Evolutionary conservation across 1,284 basidiomycete genomes (phyloP).

Genomic region (Phellopilus nigrolimitatus): DNA sequence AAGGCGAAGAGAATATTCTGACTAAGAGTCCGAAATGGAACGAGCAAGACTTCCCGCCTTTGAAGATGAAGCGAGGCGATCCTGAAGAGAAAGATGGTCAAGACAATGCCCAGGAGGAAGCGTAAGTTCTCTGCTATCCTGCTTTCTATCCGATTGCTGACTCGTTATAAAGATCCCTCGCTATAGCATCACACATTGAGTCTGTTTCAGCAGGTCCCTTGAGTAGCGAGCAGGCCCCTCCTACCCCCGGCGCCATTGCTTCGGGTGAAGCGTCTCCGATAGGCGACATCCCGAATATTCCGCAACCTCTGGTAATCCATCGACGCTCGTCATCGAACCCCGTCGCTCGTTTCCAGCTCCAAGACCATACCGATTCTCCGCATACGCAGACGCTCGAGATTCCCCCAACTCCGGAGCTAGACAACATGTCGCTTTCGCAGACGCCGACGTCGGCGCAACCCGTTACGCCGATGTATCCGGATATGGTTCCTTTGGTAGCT

Average conservation of each 20-base stretch:
- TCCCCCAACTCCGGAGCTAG: slow-evolving; percentile 18
- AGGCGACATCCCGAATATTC: not conserved
- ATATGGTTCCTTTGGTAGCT: not conserved
- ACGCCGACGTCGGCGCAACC: slow-evolving; percentile 20
- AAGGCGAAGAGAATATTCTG: not conserved
- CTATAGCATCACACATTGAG: slow-evolving; percentile 3
- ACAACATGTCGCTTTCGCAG: slow-evolving; percentile 5
- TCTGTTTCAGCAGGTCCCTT: not conserved
- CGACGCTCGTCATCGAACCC: slow-evolving; percentile 21
- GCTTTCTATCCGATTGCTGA: not conserved
- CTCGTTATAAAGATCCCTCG: not conserved
- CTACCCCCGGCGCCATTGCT: not conserved
- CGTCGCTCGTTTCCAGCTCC: slow-evolving; percentile 1
- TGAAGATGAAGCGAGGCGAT: not conserved
- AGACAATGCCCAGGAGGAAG: slow-evolving; percentile 1
- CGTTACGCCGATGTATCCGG: slow-evolving; percentile 17
- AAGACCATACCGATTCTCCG: not conserved
- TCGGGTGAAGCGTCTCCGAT: not conserved
- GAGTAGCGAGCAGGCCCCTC: not conserved
- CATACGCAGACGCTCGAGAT: slow-evolving; percentile 9
- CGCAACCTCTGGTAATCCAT: slow-evolving; percentile 11
- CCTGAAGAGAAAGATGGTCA: not conserved
- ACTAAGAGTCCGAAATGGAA: slow-evolving; percentile 26
- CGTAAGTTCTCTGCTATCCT: not conserved
- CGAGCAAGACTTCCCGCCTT: slow-evolving; percentile 40